Evolutionary conservation across 116 monocot genomes (phyloP).

Genomic region (Posidonia oceanica): DNA sequence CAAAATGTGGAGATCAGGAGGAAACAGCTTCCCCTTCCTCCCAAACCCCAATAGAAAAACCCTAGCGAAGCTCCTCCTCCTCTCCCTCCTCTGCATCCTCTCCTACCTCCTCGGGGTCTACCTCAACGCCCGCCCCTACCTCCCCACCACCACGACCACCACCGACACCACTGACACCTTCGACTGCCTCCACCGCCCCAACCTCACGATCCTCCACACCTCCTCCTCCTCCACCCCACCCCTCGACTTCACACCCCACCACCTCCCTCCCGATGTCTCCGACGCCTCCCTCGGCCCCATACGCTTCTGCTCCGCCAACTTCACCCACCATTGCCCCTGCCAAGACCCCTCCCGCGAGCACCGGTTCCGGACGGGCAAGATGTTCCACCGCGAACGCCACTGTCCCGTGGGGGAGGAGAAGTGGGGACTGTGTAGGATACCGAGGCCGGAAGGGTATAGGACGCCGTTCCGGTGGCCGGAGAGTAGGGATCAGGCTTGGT

Average conservation of each 20-base stretch:
- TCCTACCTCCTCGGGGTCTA: conserved; percentile 23
- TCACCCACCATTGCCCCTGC: conserved; percentile 81
- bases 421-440: conserved; percentile 42
- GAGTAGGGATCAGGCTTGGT: conserved; percentile 55
- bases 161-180: conserved; percentile 19
- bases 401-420: conserved; percentile 13
- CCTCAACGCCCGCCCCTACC: conserved; percentile 15
- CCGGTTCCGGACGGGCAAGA: conserved; percentile 15
- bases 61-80: conserved; percentile 17
- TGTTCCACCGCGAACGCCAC: conserved; percentile 40
- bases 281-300: conserved; percentile 16
- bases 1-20: not conserved
- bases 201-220: conserved; percentile 10
- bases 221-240: conserved; percentile 5
- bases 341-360: conserved; percentile 58
- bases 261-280: conserved; percentile 10
- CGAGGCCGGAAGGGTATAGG: conserved; percentile 49
- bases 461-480: conserved; percentile 45
- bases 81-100: conserved; percentile 16
- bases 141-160: conserved; percentile 32
- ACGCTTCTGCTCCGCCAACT: conserved; percentile 50
- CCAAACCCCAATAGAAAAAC: conserved; percentile 19
- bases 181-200: conserved; percentile 10
- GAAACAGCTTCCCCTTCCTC: conserved; percentile 5
- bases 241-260: conserved; percentile 20